Base-by-base conservation (phyloP, 2,329 filamentous ascomycete species). In the Botrytis squamosa region DNA sequence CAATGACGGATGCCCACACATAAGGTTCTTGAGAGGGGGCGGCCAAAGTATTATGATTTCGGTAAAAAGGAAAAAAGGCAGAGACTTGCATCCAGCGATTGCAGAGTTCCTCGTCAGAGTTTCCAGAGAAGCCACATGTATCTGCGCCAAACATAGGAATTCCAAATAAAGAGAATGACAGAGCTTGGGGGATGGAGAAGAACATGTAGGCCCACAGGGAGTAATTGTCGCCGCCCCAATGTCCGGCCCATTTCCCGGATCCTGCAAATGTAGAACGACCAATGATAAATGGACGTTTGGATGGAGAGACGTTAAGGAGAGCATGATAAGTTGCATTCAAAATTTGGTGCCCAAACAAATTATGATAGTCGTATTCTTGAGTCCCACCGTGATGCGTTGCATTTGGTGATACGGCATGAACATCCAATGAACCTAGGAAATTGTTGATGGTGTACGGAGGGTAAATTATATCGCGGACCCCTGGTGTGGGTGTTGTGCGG, bases 351-450 rank as follows among this genome's bases (percentile, higher is more conserved):
- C 93, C 93, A 79, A 87, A 95, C 1, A 96, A 83, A 79, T 93
- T 96, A 85, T 97, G 94, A 40, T 93, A 89, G 80, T 97, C 93
- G 80, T 97, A 97, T 80, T 97, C 92, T 59, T 88, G 81, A 1
- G 89, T 85, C 6, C 92, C 93, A 77, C 93, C 92, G 64, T 88
- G 85, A 79, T 96, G 92, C 3, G 91, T 94, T 0, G 93, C 91
- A 78, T 96, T 94, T 0, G 93, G 92, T 74, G 89, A 90, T 40
- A 95, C 86, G 1, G 93, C 92, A 78, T 93, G 89, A 3, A 91
- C 89, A 25, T 89, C 90, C 36, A 95, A 85, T 78, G 93, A 92
- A 25, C 91, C 92, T 62, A 92, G 87, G 59, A 90, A 88, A 80
- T 95, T 88, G 81, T 94, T 90, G 79, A 95, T 91, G 9, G 89